Base-by-base conservation (phyloP, 2,329 filamentous ascomycete species). In the Fusarium ambrosium region DNA sequence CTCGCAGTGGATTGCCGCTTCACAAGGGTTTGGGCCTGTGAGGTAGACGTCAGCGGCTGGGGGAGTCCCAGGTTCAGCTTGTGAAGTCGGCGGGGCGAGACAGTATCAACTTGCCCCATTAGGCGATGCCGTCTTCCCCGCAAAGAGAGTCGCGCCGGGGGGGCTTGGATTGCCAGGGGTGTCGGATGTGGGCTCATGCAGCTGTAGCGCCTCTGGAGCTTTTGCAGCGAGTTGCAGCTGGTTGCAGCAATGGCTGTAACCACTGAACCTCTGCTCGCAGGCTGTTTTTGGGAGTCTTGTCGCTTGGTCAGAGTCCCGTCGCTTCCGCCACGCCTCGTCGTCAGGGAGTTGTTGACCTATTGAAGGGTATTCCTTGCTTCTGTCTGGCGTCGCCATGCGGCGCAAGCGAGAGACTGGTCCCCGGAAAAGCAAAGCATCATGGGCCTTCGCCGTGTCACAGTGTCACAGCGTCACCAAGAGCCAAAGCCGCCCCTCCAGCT, bases 401-500 rank as follows among this genome's bases (percentile, higher is more conserved):
- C 36, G 36, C 36, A 58, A 61, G 34, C 45, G 16, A 37, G 22
- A 36, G 32, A 27, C 16, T 22, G n/a, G 60, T n/a, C 27, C 61
- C 36, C 68, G 45, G 32, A 60, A 64, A 37, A 68, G 69, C 60
- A 67, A 36, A 68, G 69, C 60, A 67, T 62, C 66, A 64, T 68
- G 66, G 66, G 64, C 64, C 48, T 62, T 34, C 29, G 39, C 62
- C 48, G 69, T 67, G 62, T 41, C 43, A 62, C 70, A 48, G 67
- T 71, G 67, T 76, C 73, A 73, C 73, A 20, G 73, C 68, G 73
- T 75, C 73, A 75, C 73, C 70, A 69, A 64, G 27, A 61, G 37
- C 37, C 53, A 34, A 53, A 63, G 61, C 34, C 39, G 37, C 59
- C 67, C 59, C 64, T 71, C 64, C 60, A 69, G 63, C 56, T 65